Conservation (phyloP, 495 filamentous ascomycete species). For the Aspergillus coremiiformis region DNA sequence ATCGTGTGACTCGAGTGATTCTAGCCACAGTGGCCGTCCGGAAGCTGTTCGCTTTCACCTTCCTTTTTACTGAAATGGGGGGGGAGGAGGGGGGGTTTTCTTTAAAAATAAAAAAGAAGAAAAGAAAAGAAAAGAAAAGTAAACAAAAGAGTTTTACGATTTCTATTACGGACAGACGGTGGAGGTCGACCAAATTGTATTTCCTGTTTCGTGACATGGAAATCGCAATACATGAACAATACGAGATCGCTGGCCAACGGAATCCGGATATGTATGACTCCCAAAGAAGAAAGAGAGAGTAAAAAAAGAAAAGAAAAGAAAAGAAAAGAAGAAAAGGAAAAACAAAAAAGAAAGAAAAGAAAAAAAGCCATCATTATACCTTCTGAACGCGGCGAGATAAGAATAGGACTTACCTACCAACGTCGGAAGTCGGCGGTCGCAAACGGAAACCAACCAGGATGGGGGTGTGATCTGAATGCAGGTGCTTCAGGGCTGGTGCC, state of each 20-base stretch:
- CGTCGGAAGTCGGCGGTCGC: conserved; percentile 10
- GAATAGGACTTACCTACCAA: background rate
- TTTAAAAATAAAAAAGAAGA: too few relatives aligned
- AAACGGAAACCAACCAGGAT: conserved; percentile 2
- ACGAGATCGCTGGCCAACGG: background rate
- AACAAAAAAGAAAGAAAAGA: background rate
- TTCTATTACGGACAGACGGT: background rate
- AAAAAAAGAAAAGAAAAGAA: background rate
- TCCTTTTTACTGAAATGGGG: background rate
- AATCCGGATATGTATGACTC: background rate
- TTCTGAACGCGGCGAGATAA: background rate
- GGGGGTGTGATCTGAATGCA: conserved; percentile 13
- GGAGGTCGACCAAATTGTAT: background rate
- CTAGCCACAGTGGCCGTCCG: background rate
- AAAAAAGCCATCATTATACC: background rate
- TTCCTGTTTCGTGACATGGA: background rate
- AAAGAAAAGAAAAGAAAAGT: too few relatives aligned
- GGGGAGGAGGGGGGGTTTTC: too few relatives aligned
- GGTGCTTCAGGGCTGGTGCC: conserved; percentile 12
- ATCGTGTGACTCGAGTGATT: conserved; percentile 14
- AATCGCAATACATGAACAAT: background rate
- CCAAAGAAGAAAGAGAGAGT: background rate
- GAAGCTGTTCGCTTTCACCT: background rate
- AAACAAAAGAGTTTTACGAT: background rate
- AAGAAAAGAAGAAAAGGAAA: background rate